A percentile compares a stretch with the other conserved stretches of the same genome.
Conservation (phyloP, 2,329 filamentous ascomycete species). For the Aspergillus latus region DNA sequence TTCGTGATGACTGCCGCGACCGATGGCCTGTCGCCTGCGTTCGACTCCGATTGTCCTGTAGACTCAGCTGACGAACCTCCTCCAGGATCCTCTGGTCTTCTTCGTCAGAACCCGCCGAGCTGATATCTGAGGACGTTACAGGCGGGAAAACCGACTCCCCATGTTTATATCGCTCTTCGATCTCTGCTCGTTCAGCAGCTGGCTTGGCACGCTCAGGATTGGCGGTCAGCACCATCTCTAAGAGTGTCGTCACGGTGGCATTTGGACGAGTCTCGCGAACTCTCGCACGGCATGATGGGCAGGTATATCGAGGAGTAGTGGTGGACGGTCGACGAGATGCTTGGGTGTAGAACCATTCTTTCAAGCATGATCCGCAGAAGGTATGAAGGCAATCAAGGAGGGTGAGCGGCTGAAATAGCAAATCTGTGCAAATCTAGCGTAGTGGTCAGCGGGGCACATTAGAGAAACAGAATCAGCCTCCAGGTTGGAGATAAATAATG, state of each 20-base stretch:
- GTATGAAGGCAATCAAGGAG: constrained; percentile 93
- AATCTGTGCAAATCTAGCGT: constrained; percentile 87
- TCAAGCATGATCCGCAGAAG: constrained; percentile 91
- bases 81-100: constrained; percentile 70
- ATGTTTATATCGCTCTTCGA: constrained; percentile 72
- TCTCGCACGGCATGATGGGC: constrained; percentile 83
- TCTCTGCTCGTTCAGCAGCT: constrained; percentile 71
- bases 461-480: neutral
- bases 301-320: constrained; percentile 68
- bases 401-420: constrained; percentile 86
- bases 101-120: constrained; percentile 46
- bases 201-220: constrained; percentile 74
- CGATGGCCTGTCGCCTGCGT: constrained; percentile 30
- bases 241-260: constrained; percentile 81
- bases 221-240: constrained; percentile 82
- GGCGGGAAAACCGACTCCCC: constrained; percentile 78
- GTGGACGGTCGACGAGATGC: constrained; percentile 53
- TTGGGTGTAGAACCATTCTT: constrained; percentile 92
- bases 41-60: constrained; percentile 49
- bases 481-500: neutral
- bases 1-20: constrained; percentile 25
- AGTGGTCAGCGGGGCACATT: constrained; percentile 2
- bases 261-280: constrained; percentile 88
- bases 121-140: constrained; percentile 43
- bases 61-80: constrained; percentile 70